Evolutionary conservation across 1,284 basidiomycete species (phyloP), one percentile per base, ranked within the genome.

Genomic region (Cutaneotrichosporon curvatum): DNA sequence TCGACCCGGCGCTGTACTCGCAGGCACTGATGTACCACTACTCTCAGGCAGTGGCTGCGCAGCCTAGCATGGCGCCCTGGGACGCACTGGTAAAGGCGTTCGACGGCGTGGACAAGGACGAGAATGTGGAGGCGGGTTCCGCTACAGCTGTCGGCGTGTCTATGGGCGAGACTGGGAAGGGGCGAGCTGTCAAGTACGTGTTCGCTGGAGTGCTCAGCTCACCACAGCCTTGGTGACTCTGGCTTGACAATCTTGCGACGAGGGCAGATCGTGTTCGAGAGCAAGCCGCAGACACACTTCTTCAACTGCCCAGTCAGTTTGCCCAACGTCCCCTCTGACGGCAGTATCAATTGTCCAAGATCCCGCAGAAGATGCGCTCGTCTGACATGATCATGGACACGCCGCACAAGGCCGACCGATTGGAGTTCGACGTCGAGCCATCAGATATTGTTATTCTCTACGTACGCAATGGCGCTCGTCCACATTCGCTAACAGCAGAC

Each of bases 1-100:
- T 74, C 46, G 77, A 79, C 55, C 76, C 77, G 1, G 70, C 74
- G 0, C 66, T 77, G 16, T 79, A 77, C 61, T 70, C 74, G 11
- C 76, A 74, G 50, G 63, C 72, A 4, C 63, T 77, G 12, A 72
- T 75, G 68, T 75, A 71, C 56, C 69, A 75, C 61, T 71, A 74
- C 37, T 53, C 65, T 39, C 46, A 61, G 47, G 57, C 63, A 1
- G 58, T 59, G 18, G 39, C 43, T 10, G 49, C 50, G 28, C 59
- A 50, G 20, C 62, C 58, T 2, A 57, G 56, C 20, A 19, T 56
- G 5, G 51, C 58, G 14, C 68, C 73, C 7, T 53, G 55, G 40
- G 62, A 67, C 4, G 49, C 74, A 4, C 60, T 79, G 5, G 52
- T 70, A 22, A 61, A 67, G 16, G 77, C 74, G 5, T 78, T 73